Evolutionary conservation across 805 yeast species (phyloP).

Genomic region (Yarrowia hollandica): DNA sequence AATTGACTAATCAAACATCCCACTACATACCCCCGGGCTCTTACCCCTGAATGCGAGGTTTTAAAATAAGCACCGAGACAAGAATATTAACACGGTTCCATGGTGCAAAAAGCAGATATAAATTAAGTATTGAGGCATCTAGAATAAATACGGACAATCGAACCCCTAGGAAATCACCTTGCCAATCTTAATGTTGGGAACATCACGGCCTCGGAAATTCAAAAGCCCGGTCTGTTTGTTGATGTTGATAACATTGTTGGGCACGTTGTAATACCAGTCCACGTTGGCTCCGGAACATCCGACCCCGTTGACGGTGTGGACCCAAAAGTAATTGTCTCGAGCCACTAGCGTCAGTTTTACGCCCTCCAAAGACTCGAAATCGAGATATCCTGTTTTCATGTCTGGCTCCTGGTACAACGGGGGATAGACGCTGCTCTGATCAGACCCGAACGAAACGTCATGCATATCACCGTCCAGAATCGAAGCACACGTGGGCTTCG

Average conservation of each 20-base stretch:
- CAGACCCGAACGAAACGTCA: conserved; percentile 8
- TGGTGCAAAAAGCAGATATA: too few species aligned
- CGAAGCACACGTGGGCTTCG: conserved; percentile 7
- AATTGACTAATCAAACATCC: too few species aligned
- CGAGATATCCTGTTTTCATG: not conserved
- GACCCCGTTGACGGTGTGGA: conserved; percentile 1
- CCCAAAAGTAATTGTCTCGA: conserved; percentile 8
- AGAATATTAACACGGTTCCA: too few species aligned
- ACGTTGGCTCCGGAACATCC: conserved; percentile 19
- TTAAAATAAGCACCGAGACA: too few species aligned
- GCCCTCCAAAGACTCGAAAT: conserved; percentile 3
- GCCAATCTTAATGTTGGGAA: conserved; percentile 10
- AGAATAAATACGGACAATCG: too few species aligned
- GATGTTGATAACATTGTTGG: conserved; percentile 1
- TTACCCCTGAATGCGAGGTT: too few species aligned
- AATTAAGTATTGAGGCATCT: too few species aligned
- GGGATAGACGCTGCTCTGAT: not conserved
- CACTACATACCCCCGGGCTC: too few species aligned
- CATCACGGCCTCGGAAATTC: conserved; percentile 13
- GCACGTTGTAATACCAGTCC: conserved; percentile 13
- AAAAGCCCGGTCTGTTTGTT: not conserved
- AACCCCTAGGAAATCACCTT: not conserved
- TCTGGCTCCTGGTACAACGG: conserved; percentile 27
- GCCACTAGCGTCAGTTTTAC: conserved; percentile 12
- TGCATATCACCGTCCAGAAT: conserved; percentile 26